Conservation (phyloP, 1,284 basidiomycete genomes). For the Pascua sp. region DNA sequence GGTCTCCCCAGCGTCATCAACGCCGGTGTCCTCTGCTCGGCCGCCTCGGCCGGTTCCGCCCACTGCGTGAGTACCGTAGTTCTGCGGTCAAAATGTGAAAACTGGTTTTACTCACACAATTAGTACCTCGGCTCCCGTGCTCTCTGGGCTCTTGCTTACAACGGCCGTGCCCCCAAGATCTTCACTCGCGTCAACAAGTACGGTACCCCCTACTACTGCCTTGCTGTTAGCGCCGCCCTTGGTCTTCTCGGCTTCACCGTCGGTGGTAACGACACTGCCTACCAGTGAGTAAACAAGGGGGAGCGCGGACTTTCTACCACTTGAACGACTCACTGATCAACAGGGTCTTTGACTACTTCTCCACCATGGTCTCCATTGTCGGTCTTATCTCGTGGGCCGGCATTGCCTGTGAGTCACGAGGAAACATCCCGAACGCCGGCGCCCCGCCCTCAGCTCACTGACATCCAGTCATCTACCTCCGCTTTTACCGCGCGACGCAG, state of each 20-base stretch:
- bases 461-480: conserved; percentile 62
- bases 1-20: conserved; percentile 63
- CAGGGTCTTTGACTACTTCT: conserved; percentile 67
- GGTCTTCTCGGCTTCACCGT: conserved; percentile 57
- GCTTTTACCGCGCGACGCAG: conserved; percentile 71
- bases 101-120: conserved; percentile 65
- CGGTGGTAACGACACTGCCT: conserved; percentile 57
- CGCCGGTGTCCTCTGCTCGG: conserved; percentile 59
- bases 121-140: conserved; percentile 49
- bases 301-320: no score
- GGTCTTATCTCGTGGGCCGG: conserved; percentile 72
- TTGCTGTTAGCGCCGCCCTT: conserved; percentile 66
- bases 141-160: conserved; percentile 35
- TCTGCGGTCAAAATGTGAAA: no score
- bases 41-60: conserved; percentile 56
- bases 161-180: conserved; percentile 32
- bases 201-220: conserved; percentile 29
- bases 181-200: conserved; percentile 26
- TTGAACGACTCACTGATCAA: conserved; percentile 62
- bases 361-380: conserved; percentile 59
- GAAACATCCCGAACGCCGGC: no score
- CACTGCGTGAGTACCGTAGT: conserved; percentile 30
- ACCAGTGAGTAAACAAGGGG: conserved; percentile 56
- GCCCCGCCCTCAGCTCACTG: no score
- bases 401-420: conserved; percentile 54